Evolutionary conservation across 805 yeast species (phyloP), one percentile per base, ranked within the genome.

Genomic region (Ogataea corticis): DNA sequence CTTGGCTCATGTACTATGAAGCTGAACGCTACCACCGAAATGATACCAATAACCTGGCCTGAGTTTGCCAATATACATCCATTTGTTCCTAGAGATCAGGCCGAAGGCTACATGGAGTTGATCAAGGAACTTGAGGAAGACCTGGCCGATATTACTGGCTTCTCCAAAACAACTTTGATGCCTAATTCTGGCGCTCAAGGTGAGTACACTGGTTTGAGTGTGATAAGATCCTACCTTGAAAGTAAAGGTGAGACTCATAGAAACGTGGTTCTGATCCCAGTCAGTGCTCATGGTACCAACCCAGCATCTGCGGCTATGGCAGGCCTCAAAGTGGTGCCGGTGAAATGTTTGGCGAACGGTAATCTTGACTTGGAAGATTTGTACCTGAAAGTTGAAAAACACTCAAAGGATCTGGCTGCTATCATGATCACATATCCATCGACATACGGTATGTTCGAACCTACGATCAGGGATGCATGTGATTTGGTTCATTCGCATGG

Each of bases 131-230:
- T 94, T 28, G 96, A 87, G 65, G 70, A 73, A 30, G 98, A 94
- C 67, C 73, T 94, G 55, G 87, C 91, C 45, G 88, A 86, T 52
- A 91, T 94, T 52, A 92, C 99, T 10, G 98, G 98, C 0, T 89
- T 94, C 60, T 87, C 83, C 49, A 92, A 87, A 33, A 85, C 96
- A 16, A 87, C 97, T 2, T 71, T 88, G 48, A 95, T 89, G 83
- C 99, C 99, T 51, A 94, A 94, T 65, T 88, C 97, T 32, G 99
- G 99, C 55, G 98, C 99, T 32, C 97, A 92, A 68, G 99, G 99
- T 67, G 99, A 94, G 69, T 94, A 86, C 69, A 80, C 98, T 13
- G 99, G 99, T 23, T 74, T 94, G 49, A 80, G 95, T 48, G 89
- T 90, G 36, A 92, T 94, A 55, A 78, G 82, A 55, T 79, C 85